Base-by-base conservation (phyloP, 2,329 filamentous ascomycete species). In the Talaromyces sp. region DNA sequence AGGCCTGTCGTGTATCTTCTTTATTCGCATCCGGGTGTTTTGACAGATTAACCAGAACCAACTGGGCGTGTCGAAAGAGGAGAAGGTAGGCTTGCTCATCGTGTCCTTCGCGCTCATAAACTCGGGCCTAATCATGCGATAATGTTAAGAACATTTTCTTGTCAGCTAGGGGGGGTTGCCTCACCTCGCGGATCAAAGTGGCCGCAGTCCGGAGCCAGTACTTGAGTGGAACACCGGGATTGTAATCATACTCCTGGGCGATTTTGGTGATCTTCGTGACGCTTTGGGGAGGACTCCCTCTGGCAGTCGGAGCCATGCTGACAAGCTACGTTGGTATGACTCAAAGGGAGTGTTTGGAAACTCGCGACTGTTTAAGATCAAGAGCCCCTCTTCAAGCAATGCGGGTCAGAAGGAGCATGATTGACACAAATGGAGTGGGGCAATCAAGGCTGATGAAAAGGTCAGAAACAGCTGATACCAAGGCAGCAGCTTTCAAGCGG, bases 21-120 rank as follows among this genome's bases (percentile, higher is more conserved):
- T 83, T 87, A 41, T 44, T 35, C 9, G 84, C 84, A 51, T 94
- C 85, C 1, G 93, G 91, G 64, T 97, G 94, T 1, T 77, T 81
- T 0, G 84, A 81, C 8, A 99, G 79, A 49, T 88, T 82, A 6
- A 90, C 83, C 24, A 96, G 77, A 20, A 96, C 84, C n/a, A 99
- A 85, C 48, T 87, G 82, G 9, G 91, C 91, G 74, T 96, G 91
- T 62, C 94, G 86, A 69, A 94, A 90, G n/a, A 96, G 83, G 54
- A 97, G 85, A 49, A 97, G 82, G 71, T 96, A 99, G 4, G 93
- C 90, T 67, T 94, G 88, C 64, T 91, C 85, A 59, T 91, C 85
- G 73, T 97, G 92, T 65, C 88, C 87, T 72, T 97, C 93, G 37
- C 83, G 82, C 65, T 94, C 82, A 69, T 96, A 96, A 63, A 93